These are phyloP conservation scores for Paramecium octaurelia DNA, from an alignment of 73 alveolate genomes.

Conservation along the genomic window DNA sequence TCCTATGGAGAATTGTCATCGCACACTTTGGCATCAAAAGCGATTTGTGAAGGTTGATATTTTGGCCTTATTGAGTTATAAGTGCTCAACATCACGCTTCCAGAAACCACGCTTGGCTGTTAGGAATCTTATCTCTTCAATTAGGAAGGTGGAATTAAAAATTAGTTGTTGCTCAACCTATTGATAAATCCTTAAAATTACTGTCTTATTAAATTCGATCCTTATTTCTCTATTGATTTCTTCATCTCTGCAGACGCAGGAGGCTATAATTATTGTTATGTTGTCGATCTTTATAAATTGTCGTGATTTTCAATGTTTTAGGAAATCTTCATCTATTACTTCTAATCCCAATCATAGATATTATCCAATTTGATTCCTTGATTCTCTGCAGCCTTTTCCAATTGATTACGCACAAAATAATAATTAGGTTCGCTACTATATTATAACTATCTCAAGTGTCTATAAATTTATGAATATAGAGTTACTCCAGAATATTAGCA, in stretches of 20 bases:
- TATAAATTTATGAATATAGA: background rate
- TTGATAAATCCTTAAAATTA: background rate
- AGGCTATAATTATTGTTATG: background rate
- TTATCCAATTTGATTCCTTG: background rate
- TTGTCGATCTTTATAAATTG: background rate
- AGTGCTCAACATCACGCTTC: conserved; percentile 25
- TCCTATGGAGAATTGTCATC: background rate
- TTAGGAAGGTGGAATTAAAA: background rate
- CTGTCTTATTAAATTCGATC: background rate
- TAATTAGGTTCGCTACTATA: conserved; percentile 4
- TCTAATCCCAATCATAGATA: conserved; percentile 22
- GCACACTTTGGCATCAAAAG: background rate
- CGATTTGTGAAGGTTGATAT: background rate
- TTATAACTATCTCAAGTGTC: background rate
- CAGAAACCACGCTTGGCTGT: background rate
- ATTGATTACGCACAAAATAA: background rate
- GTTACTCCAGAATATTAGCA: background rate
- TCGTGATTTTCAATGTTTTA: background rate
- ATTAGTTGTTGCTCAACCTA: background rate
- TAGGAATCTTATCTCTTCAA: background rate
- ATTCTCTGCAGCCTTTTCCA: background rate
- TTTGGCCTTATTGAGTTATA: conserved; percentile 7
- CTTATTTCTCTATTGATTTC: background rate
- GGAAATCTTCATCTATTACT: background rate
- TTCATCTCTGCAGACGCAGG: background rate